Conservation (phyloP, 805 yeast species). For the Candida vartiovaarae region DNA sequence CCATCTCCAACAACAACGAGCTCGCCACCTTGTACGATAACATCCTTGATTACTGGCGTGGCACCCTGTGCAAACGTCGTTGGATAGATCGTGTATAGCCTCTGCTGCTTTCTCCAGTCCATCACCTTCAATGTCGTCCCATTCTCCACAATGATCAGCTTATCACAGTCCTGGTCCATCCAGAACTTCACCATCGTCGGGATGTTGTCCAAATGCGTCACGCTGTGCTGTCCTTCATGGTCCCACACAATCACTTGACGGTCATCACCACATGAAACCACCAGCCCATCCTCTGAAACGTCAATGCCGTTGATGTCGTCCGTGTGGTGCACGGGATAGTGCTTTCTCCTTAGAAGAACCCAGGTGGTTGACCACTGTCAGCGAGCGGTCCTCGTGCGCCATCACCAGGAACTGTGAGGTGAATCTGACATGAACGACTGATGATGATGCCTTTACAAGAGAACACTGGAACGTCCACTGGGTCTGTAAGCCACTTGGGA, state of each 20-base stretch:
- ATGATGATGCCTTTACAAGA: slow-evolving; percentile 6
- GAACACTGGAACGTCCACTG: slow-evolving; percentile 20
- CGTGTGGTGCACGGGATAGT: slow-evolving; percentile 13
- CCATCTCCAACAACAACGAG: slow-evolving; percentile 28
- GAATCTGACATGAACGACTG: slow-evolving; percentile 14
- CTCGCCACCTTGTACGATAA: slow-evolving; percentile 18
- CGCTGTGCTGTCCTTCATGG: slow-evolving; percentile 8
- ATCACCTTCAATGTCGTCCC: slow-evolving; percentile 25
- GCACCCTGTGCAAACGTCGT: slow-evolving; percentile 15
- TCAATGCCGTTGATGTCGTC: slow-evolving; percentile 26
- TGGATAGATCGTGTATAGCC: slow-evolving; percentile 28
- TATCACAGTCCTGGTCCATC: slow-evolving; percentile 26
- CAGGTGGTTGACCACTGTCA: slow-evolving; percentile 17
- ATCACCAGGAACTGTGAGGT: slow-evolving; percentile 16
- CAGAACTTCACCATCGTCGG: slow-evolving; percentile 27
- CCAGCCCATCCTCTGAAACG: slow-evolving; percentile 23
- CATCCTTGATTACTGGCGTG: slow-evolving; percentile 13
- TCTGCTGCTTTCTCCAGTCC: slow-evolving; percentile 27
- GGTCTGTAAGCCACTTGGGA: slow-evolving; percentile 19
- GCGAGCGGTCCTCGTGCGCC: slow-evolving; percentile 15
- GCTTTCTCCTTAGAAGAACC: slow-evolving; percentile 6
- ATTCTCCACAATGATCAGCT: slow-evolving; percentile 27
- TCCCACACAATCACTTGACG: slow-evolving; percentile 25
- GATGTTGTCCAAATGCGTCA: slow-evolving; percentile 11
- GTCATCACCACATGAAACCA: slow-evolving; percentile 28